Base-by-base conservation (phyloP, 2,329 filamentous ascomycete species). In the Fusarium cyanostomum region DNA sequence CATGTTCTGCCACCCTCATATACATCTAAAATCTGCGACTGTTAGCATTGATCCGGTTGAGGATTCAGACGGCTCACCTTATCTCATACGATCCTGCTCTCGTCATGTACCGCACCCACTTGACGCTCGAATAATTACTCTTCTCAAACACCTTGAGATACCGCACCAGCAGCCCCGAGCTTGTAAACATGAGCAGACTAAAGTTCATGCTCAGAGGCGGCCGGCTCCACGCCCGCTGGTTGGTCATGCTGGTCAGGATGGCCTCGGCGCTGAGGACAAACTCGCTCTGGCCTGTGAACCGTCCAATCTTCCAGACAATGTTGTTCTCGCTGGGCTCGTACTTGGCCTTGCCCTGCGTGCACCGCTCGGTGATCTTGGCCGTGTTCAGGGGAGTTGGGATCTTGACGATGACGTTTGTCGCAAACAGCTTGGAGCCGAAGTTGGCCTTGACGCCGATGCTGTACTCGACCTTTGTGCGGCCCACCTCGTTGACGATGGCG, bases 141-240 rank as follows among this genome's bases (percentile, higher is more conserved):
- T 99, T 99, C 81, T 99, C 95, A 80, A 99, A 99, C 2, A 99
- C 95, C 80, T 99, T 99, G 56, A 99, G 80, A 77, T 99, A 99
- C 45, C 96, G 84, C 55, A 99, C 95, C 65, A 99, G 75, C 73
- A 99, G 76, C 1, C 95, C 95, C 1, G 91, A 96, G 74, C 92
- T 97, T 16, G 95, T 99, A 75, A 99, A 99, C 96, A 99, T 99
- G 72, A 99, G 84, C 71, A 99, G 79, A 64, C 91, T 95, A 74
- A 99, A 99, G 77, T 88, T 95, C 77, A 99, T 80, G 77, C 89
- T 97, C 61, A 99, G 81, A 5, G 95, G 95, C 44, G 96, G 96
- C 51, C 95, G 85, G 68, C 92, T 96, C 96, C 95, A 99, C 4
- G 92, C 92, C 74, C 97, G 96, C 77, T 98, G 94, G 72, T 96